A percentile compares a stretch with the other conserved stretches of the same genome.
Evolutionary conservation across 495 filamentous ascomycete species (phyloP).

Genomic region (Podospora pseudopauciseta): DNA sequence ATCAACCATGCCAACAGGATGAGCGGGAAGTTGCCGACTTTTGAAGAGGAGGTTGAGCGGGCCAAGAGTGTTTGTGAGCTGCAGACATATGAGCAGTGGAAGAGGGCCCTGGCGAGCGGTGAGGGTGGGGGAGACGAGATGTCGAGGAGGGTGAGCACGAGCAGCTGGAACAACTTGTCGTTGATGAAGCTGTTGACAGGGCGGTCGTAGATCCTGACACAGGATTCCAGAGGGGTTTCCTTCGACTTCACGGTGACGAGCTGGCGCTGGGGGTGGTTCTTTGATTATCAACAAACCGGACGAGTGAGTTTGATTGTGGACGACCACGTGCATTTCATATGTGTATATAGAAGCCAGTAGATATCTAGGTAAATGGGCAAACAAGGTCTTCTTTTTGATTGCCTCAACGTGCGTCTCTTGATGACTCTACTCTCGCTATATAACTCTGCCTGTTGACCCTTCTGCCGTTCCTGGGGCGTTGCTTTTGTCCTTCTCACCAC

Average conservation of each 20-base stretch:
- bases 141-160: neutral
- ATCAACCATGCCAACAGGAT: constrained; percentile 22
- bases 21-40: constrained; percentile 19
- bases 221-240: neutral
- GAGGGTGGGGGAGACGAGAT: neutral
- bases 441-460: no score
- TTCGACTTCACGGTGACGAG: neutral
- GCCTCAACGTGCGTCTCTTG: neutral
- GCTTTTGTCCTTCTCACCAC: no score
- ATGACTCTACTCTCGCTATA: neutral
- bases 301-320: neutral
- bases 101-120: neutral
- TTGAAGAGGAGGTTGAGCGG: constrained; percentile 26
- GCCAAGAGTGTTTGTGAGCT: constrained; percentile 27
- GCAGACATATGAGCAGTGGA: constrained; percentile 29
- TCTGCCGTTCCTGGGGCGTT: no score
- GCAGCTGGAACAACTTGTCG: constrained; percentile 22
- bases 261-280: neutral
- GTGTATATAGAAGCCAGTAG: neutral
- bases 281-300: neutral
- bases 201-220: neutral
- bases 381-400: neutral
- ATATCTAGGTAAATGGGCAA: neutral
- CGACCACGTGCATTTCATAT: no score
- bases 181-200: constrained; percentile 23